A percentile compares a stretch with the other conserved stretches of the same genome.
Evolutionary conservation across 1,139 yeast species (phyloP).

Genomic region (Geotrichum reessii): DNA sequence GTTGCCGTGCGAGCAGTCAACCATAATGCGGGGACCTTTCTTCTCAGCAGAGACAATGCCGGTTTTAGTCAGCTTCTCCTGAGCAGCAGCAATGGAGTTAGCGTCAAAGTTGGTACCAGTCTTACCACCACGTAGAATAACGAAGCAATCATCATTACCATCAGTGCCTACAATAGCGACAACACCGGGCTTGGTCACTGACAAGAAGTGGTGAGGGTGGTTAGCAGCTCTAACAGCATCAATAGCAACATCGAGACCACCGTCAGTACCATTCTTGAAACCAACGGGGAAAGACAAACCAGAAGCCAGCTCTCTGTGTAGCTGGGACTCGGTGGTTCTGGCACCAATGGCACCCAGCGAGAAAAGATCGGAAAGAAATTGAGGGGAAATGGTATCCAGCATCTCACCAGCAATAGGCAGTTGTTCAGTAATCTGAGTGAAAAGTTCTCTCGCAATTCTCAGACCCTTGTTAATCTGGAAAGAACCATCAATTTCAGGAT

Average conservation of each 20-base stretch:
- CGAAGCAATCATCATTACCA: constrained; percentile 72
- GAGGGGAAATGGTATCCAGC: constrained; percentile 98
- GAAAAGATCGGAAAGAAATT: constrained; percentile 82
- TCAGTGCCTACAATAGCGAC: constrained; percentile 95
- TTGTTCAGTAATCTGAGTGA: constrained; percentile 70
- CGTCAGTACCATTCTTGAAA: constrained; percentile 97
- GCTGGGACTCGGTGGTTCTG: constrained; percentile 95
- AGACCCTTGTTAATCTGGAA: constrained; percentile 95
- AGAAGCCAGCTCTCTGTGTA: constrained; percentile 94
- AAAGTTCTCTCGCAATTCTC: constrained; percentile 78
- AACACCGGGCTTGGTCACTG: constrained; percentile 92
- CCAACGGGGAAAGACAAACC: constrained; percentile 98
- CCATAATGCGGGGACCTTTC: constrained; percentile 58
- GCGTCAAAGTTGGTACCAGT: constrained; percentile 88
- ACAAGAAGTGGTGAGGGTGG: constrained; percentile 91
- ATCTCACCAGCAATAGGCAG: constrained; percentile 94
- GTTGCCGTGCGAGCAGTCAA: constrained; percentile 97
- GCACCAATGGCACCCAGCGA: constrained; percentile 98
- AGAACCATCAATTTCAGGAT: constrained; percentile 88
- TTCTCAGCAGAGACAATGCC: constrained; percentile 23
- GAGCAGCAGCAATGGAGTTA: constrained; percentile 67
- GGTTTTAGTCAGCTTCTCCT: constrained; percentile 49
- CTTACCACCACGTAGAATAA: constrained; percentile 93
- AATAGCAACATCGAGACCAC: constrained; percentile 84
- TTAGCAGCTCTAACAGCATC: constrained; percentile 94